Evolutionary conservation across 305 asterid genomes (phyloP).

Genomic region (Fraxinus platypoda): DNA sequence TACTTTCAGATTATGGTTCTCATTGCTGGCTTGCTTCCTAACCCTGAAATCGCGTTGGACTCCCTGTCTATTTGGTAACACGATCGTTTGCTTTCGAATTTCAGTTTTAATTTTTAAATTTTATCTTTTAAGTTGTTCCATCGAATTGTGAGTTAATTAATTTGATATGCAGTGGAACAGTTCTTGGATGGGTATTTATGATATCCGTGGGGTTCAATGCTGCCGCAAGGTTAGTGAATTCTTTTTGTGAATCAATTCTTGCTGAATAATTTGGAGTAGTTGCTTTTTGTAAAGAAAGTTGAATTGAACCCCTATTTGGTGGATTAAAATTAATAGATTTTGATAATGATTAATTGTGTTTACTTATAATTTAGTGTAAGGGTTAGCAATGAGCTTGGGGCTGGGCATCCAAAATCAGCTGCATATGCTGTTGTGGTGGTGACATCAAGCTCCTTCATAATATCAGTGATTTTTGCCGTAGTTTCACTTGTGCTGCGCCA

Average conservation of each 20-base stretch:
- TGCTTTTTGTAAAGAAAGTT: too few species aligned
- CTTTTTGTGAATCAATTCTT: not conserved
- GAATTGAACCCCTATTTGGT: too few species aligned
- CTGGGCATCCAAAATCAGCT: slow-evolving; percentile 78
- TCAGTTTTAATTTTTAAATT: not conserved
- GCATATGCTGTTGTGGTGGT: slow-evolving; percentile 59
- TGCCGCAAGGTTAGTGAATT: slow-evolving; percentile 61
- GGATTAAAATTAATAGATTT: too few species aligned
- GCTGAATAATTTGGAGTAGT: not conserved
- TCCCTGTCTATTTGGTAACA: slow-evolving; percentile 42
- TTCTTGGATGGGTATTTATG: slow-evolving; percentile 56
- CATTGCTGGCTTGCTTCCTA: slow-evolving; percentile 42
- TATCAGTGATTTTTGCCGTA: slow-evolving; percentile 36
- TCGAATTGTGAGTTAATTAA: slow-evolving; percentile 31
- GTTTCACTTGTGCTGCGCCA: slow-evolving; percentile 38
- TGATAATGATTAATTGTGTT: not conserved
- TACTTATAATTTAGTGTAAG: slow-evolving; percentile 43
- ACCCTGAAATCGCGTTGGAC: slow-evolving; percentile 41
- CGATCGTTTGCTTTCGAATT: not conserved
- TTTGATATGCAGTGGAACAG: slow-evolving; percentile 28
- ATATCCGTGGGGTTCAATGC: slow-evolving; percentile 83
- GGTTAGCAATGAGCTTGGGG: slow-evolving; percentile 80
- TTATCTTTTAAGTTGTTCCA: slow-evolving; percentile 35
- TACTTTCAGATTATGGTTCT: slow-evolving; percentile 34
- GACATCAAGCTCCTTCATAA: slow-evolving; percentile 36